Evolutionary conservation across 192 early-diverging fungal species (phyloP).

Genomic region (Gamsiella multidivaricata): DNA sequence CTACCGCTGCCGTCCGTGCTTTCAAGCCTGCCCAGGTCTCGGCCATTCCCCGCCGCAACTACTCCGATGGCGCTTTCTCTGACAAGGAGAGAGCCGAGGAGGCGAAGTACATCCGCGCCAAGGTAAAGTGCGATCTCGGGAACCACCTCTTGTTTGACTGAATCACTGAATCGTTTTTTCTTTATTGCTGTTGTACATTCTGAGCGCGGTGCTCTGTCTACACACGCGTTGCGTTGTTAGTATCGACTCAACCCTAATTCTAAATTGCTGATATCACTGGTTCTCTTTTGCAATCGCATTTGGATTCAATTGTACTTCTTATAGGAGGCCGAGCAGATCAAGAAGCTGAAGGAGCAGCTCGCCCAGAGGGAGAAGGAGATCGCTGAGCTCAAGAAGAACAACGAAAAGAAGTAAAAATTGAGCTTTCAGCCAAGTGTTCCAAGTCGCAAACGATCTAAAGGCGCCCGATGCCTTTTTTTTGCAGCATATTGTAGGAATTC

Average conservation of each 20-base stretch:
- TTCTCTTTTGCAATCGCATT: background rate
- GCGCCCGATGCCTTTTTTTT: too few species aligned
- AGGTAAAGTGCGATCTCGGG: slow-evolving; percentile 26
- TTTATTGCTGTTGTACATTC: too few species aligned
- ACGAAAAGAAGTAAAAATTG: slow-evolving; percentile 42
- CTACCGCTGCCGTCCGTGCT: slow-evolving; percentile 39
- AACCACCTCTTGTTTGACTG: background rate
- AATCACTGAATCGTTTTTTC: too few species aligned
- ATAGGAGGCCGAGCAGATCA: slow-evolving; percentile 50
- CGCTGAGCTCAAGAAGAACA: slow-evolving; percentile 45
- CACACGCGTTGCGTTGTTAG: too few species aligned
- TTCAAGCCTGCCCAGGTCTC: slow-evolving; percentile 54
- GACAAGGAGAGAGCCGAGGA: slow-evolving; percentile 52
- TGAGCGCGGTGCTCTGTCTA: too few species aligned
- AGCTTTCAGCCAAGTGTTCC: background rate
- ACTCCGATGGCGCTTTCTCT: slow-evolving; percentile 15
- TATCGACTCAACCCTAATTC: background rate
- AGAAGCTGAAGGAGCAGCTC: slow-evolving; percentile 37
- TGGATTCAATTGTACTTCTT: background rate
- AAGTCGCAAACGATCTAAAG: too few species aligned
- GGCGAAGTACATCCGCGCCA: slow-evolving; percentile 35
- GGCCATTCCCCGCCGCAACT: slow-evolving; percentile 31
- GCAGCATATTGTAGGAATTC: background rate
- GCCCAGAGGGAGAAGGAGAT: slow-evolving; percentile 50
- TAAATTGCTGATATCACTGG: background rate